Conservation (phyloP, 2,329 filamentous ascomycete species). For the Akanthomyces uredinophilus region DNA sequence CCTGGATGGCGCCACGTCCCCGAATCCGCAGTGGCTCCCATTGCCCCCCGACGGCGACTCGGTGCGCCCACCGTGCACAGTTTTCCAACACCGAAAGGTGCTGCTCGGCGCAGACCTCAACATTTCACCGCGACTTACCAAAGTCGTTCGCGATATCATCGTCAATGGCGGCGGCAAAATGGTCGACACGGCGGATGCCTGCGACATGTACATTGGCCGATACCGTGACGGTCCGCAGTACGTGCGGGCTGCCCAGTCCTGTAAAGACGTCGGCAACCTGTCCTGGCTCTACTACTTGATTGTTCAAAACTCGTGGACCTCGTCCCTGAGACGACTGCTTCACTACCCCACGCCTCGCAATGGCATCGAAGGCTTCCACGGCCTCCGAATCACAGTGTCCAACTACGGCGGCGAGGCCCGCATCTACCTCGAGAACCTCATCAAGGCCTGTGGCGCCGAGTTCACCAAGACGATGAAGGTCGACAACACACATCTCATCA, state of each 20-base stretch:
- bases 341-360: slow-evolving; percentile 81
- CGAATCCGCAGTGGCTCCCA: slow-evolving; percentile 39
- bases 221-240: slow-evolving; percentile 81
- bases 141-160: slow-evolving; percentile 68
- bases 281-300: slow-evolving; percentile 94
- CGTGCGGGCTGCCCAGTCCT: slow-evolving; percentile 64
- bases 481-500: slow-evolving; percentile 93
- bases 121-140: slow-evolving; percentile 60
- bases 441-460: slow-evolving; percentile 75
- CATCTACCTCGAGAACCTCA: slow-evolving; percentile 87
- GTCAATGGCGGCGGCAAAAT: slow-evolving; percentile 64
- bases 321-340: slow-evolving; percentile 72
- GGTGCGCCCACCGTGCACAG: slow-evolving; percentile 53
- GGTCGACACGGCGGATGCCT: slow-evolving; percentile 59
- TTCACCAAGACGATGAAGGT: slow-evolving; percentile 94
- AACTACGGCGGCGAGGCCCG: slow-evolving; percentile 96
- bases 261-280: slow-evolving; percentile 84
- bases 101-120: slow-evolving; percentile 72
- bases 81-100: slow-evolving; percentile 74
- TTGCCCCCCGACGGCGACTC: slow-evolving; percentile 37
- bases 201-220: slow-evolving; percentile 81
- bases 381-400: slow-evolving; percentile 78
- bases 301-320: slow-evolving; percentile 82
- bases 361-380: slow-evolving; percentile 74
- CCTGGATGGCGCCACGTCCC: slow-evolving; percentile 61